Evolutionary conservation across 202 grass and related monocot genomes (phyloP), one percentile per base, ranked within the genome.

Genomic region (Setaria italica): DNA sequence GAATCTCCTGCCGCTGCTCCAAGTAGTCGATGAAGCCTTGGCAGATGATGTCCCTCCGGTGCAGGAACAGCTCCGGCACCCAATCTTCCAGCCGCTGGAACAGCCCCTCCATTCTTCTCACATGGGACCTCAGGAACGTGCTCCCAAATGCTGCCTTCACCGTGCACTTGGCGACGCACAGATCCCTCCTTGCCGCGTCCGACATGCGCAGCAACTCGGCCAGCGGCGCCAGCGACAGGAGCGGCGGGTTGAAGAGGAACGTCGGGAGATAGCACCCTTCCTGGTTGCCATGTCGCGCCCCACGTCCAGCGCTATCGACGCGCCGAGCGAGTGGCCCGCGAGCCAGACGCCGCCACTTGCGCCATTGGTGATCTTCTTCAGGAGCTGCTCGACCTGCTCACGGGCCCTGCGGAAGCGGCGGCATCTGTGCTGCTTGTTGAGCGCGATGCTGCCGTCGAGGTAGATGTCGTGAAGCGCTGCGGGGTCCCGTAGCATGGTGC

Each of bases 241-340:
- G 72, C 72, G 30, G 82, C n/a, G 87, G 76, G 82, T 89, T 89
- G 87, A 89, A 86, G 76, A 89, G 82, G 59, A 89, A 62, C 0
- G 77, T 77, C 37, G 20, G 77, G 11, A 86, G 77, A 59, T 60
- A 6, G 0, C 2, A 15, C 37, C 2, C 11, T 3, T 7, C 17
- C 13, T 1, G 2, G 17, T 1, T 0, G 21, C 17, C 72, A 89
- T 73, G 42, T 43, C 1, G 10, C 81, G 65, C 5, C 87, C 87
- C 39, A 80, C 67, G 11, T 84, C 76, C 68, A 80, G 76, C 32
- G 65, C 87, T 47, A 88, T 59, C 13, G 87, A 88, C 49, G 74
- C 81, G 15, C 87, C 87, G 9, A 89, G 87, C 8, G 74, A 89
- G 73, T 89, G 81, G 9, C 87, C 87, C 1, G 46, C 34, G 75